Evolutionary conservation across 257 asterid species (phyloP), one percentile per base, ranked within the genome.

Genomic region (Jacaranda mimosifolia): DNA sequence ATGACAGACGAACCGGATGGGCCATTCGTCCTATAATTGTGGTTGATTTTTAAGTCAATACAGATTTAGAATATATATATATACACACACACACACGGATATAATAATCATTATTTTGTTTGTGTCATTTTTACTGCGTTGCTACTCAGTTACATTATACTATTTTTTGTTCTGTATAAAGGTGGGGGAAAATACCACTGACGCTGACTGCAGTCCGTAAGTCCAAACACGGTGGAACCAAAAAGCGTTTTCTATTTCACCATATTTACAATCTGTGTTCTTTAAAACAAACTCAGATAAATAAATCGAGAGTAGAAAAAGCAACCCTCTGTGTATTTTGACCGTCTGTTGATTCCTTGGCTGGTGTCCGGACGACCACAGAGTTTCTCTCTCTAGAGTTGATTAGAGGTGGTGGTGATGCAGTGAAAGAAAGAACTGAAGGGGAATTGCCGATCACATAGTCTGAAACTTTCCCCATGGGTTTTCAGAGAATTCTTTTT

Each of bases 401-500:
- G 21, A 19, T 53, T 32, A 1, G 62, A 40, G 43, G 75, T 58
- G 77, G 63, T 63, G 75, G 55, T 38, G 83, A 77, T 79, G 85
- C 81, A 39, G 85, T 70, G 84, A 68, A 73, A 75, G 5, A 68
- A 67, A 58, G 64, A 43, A 58, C 21, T 7, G 3, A 40, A 58
- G 36, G 36, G 73, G 38, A 21, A 51, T 43, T 11, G 5, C 70
- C 66, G 70, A 38, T 53, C 62, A 17, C 15, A 58, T 49, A 49
- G 81, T 74, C 84, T 48, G 80, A 56, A 78, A 48, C 40, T 15
- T n/a, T 10, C 68, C 56, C 49, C 51, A 92, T 90, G 98, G 90
- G 74, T 76, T 85, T 86, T 45, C 79, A 17, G 67, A 84, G 81
- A 40, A 13, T 83, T 84, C 68, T 72, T 73, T 26, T 75, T 58